Percentiles rank a stretch among this genome's conserved stretches.
These are phyloP conservation scores for Alloascoidea hylecoeti DNA, from an alignment of 805 yeast genomes.

Conservation along the genomic window DNA sequence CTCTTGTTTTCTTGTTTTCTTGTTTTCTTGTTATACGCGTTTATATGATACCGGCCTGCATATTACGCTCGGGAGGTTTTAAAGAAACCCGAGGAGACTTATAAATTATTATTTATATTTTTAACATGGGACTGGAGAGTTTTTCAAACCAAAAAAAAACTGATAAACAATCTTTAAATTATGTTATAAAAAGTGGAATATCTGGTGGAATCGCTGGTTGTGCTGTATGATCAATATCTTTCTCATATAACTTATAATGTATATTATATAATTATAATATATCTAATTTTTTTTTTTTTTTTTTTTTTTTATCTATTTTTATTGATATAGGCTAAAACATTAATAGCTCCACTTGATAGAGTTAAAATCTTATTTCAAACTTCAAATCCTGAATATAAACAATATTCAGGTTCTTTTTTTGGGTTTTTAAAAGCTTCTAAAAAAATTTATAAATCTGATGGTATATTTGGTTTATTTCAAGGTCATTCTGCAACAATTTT, in stretches of 20 bases:
- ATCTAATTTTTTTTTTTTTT: too few relatives aligned
- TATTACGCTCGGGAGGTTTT: too few relatives aligned
- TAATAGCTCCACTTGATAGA: conserved; percentile 91
- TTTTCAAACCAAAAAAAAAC: too few relatives aligned
- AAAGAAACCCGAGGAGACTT: too few relatives aligned
- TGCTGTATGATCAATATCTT: conserved; percentile 24
- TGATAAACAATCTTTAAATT: conserved; percentile 63
- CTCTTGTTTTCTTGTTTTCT: too few relatives aligned
- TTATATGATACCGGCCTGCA: too few relatives aligned
- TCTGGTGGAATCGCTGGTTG: conserved; percentile 96
- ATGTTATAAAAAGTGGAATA: conserved; percentile 69
- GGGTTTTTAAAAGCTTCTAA: conserved; percentile 68
- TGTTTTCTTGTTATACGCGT: too few relatives aligned
- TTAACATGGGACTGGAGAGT: too few relatives aligned
- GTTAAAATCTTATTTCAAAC: conserved; percentile 94
- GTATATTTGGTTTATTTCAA: conserved; percentile 71
- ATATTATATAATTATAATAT: too few relatives aligned
- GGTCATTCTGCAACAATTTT: conserved; percentile 92
- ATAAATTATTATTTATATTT: too few relatives aligned
- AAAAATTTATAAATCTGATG: conserved; percentile 55
- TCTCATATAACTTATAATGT: too few relatives aligned
- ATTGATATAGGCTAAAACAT: conserved; percentile 59
- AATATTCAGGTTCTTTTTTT: conserved; percentile 63
- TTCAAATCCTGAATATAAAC: conserved; percentile 74
- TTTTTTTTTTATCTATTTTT: not conserved